phyloP scores from a whole-genome alignment of 179 eudicot genomes.

The Beta corolliflora region DNA sequence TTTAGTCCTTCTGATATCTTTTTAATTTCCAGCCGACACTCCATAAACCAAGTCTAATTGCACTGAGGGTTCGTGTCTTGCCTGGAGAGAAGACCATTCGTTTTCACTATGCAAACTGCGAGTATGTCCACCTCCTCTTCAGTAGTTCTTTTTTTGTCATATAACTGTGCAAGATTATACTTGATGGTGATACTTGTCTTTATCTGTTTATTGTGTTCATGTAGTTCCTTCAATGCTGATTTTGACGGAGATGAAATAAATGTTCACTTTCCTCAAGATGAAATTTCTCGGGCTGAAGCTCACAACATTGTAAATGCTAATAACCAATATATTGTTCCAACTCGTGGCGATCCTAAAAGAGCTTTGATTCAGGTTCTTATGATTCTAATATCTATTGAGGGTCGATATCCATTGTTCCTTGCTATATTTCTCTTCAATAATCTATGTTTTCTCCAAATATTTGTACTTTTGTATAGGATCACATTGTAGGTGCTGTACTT shows the following conservation, averaged over 20 bases:
- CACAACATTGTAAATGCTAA: conserved; percentile 96
- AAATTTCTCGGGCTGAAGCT: conserved; percentile 97
- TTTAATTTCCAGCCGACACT: conserved; percentile 79
- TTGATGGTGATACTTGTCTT: neutral
- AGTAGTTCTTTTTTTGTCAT: neutral
- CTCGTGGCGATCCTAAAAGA: conserved; percentile 96
- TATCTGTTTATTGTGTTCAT: conserved; percentile 16
- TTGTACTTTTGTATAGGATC: conserved; percentile 58
- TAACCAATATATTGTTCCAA: conserved; percentile 97
- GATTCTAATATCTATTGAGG: neutral
- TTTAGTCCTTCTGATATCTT: conserved; percentile 14
- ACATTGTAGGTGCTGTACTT: conserved; percentile 90
- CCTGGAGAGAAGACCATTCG: conserved; percentile 96
- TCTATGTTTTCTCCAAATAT: neutral
- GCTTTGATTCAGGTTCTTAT: conserved; percentile 86
- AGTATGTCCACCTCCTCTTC: conserved; percentile 43
- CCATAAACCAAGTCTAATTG: conserved; percentile 99
- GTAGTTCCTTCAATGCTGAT: conserved; percentile 96
- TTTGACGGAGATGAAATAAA: conserved; percentile 99
- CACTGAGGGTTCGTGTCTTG: conserved; percentile 89
- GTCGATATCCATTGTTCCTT: no score
- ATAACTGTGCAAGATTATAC: neutral
- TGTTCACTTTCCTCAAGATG: conserved; percentile 99
- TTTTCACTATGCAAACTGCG: conserved; percentile 99
- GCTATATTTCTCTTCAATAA: neutral